Percentiles rank a stretch among this genome's conserved stretches.
These are phyloP conservation scores for Erigeron canadensis DNA, from an alignment of 129 eudicot species.

Conservation along the genomic window DNA sequence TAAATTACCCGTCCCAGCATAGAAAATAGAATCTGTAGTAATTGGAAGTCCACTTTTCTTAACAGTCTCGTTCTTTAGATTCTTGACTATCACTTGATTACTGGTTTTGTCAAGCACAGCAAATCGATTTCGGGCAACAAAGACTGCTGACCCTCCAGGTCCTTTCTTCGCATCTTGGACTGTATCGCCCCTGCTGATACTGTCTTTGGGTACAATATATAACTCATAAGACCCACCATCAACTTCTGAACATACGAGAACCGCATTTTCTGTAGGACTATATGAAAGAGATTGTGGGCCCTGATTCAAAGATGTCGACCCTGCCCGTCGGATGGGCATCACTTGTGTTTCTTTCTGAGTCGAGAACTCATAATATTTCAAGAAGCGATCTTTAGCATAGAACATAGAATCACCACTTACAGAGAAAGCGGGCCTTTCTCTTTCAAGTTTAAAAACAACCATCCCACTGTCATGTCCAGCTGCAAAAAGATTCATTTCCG, in stretches of 20 bases:
- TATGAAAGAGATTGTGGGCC: conserved; percentile 48
- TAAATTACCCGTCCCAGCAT: conserved; percentile 49
- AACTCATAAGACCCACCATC: conserved; percentile 58
- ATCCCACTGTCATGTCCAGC: conserved; percentile 57
- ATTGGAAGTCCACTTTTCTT: conserved; percentile 41
- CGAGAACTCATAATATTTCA: conserved; percentile 38
- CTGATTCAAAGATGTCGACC: conserved; percentile 41
- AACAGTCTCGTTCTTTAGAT: conserved; percentile 44
- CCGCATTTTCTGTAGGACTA: conserved; percentile 53
- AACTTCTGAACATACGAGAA: conserved; percentile 43
- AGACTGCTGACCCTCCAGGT: conserved; percentile 45
- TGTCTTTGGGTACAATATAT: conserved; percentile 44
- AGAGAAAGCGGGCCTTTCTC: conserved; percentile 53
- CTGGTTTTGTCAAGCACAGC: conserved; percentile 50
- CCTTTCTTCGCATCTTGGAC: conserved; percentile 44
- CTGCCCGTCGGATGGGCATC: conserved; percentile 41
- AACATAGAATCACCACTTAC: conserved; percentile 47
- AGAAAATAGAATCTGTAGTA: conserved; percentile 43
- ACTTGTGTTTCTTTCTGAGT: conserved; percentile 47
- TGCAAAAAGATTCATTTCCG: conserved; percentile 53
- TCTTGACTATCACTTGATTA: conserved; percentile 50
- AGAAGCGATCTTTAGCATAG: conserved; percentile 50
- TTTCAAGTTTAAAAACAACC: conserved; percentile 50
- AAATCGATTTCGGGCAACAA: conserved; percentile 51
- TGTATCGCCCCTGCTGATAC: conserved; percentile 28